Conservation (phyloP, 192 early-diverging fungal genomes). For the Pecoramyces ruminantium region DNA sequence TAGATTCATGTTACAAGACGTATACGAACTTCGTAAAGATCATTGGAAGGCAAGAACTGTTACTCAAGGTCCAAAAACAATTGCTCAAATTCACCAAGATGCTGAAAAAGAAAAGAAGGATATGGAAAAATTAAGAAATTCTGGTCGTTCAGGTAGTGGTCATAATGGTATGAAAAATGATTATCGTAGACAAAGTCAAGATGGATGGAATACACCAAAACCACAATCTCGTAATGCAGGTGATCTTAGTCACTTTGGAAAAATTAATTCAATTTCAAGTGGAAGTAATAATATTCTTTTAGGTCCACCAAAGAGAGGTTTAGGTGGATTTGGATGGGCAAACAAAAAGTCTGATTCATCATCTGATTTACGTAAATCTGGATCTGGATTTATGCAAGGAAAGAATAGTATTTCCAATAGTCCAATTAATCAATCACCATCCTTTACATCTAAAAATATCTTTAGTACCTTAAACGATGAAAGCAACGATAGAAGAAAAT, state of each 20-base stretch:
- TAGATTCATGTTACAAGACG: conserved; percentile 79
- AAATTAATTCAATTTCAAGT: conserved; percentile 40
- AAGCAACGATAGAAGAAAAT: conserved; percentile 10
- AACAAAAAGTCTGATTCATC: conserved; percentile 14
- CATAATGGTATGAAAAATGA: conserved; percentile 2
- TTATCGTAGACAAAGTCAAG: background rate
- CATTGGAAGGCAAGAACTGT: conserved; percentile 56
- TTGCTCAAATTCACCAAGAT: conserved; percentile 79
- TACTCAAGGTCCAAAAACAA: conserved; percentile 65
- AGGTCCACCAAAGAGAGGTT: conserved; percentile 18
- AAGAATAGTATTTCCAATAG: conserved; percentile 10
- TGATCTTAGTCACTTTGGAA: conserved; percentile 61
- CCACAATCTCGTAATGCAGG: conserved; percentile 33
- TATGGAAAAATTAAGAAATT: conserved; percentile 44
- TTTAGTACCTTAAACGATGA: background rate
- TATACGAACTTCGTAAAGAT: conserved; percentile 64
- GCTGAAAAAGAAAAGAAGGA: conserved; percentile 34
- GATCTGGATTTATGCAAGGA: conserved; percentile 5
- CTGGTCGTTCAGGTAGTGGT: conserved; percentile 3
- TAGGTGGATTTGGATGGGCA: conserved; percentile 22
- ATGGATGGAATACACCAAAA: background rate
- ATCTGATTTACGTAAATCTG: conserved; percentile 9
- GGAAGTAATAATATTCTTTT: conserved; percentile 19
- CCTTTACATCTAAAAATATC: background rate
- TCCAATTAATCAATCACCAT: conserved; percentile 1